These are phyloP conservation scores for Chalaropsis ovoidea DNA, from an alignment of 2,329 filamentous ascomycete species.

Conservation along the genomic window DNA sequence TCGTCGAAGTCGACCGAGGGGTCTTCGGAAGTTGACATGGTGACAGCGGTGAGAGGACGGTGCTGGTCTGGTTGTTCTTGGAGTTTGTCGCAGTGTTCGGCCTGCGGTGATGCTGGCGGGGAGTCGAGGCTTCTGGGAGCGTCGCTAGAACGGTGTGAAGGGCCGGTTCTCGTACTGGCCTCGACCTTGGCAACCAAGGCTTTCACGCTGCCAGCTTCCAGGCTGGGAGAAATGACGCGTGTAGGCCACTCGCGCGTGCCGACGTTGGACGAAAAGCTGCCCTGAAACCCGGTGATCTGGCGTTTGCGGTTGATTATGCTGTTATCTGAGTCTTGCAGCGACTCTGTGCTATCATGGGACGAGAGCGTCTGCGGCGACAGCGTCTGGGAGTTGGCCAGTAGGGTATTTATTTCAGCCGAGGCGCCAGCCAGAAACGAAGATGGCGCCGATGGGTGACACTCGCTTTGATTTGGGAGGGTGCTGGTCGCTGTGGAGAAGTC, in stretches of 20 bases:
- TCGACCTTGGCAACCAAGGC: constrained; percentile 10
- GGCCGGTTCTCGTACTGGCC: neutral
- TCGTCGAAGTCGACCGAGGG: constrained; percentile 1
- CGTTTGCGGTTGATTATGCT: constrained; percentile 25
- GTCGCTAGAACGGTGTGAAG: neutral
- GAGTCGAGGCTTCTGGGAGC: neutral
- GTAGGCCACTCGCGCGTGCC: constrained; percentile 23
- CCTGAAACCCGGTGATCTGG: constrained; percentile 23
- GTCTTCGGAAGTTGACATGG: neutral
- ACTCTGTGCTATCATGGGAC: neutral
- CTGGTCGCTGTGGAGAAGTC: neutral
- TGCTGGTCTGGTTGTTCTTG: neutral
- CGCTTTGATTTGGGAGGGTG: neutral
- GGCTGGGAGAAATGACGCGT: neutral
- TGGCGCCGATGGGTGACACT: neutral
- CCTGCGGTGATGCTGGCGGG: constrained; percentile 2
- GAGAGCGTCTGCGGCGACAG: neutral
- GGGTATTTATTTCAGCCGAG: constrained; percentile 19
- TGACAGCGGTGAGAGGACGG: neutral
- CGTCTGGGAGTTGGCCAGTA: constrained; percentile 16
- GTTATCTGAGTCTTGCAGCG: neutral
- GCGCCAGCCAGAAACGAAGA: constrained; percentile 21
- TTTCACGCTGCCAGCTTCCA: constrained; percentile 14
- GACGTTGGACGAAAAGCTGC: constrained; percentile 25
- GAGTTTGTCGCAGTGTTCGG: neutral